A percentile compares a stretch with the other conserved stretches of the same genome.
Evolutionary conservation across 2,329 filamentous ascomycete genomes (phyloP).

Genomic region (Tolypocladium ophioglossoides): DNA sequence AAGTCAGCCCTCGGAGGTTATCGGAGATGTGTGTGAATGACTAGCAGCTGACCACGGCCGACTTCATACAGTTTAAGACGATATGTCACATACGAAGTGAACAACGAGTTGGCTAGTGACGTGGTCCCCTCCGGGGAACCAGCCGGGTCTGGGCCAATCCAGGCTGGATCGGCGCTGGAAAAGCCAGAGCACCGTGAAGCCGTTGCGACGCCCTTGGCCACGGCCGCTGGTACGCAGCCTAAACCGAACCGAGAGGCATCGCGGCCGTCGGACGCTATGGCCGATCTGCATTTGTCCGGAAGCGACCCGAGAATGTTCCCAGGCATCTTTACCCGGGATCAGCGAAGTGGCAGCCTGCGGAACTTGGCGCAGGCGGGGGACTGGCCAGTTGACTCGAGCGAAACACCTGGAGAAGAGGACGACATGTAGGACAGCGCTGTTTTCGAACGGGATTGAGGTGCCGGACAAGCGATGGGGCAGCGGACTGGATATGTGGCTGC

Average conservation of each 20-base stretch:
- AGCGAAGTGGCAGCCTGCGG: conserved; percentile 29
- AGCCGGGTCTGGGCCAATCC: neutral
- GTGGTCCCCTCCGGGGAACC: conserved; percentile 3
- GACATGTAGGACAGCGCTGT: neutral
- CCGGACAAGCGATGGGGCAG: neutral
- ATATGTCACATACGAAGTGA: conserved; percentile 27
- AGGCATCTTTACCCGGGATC: conserved; percentile 49
- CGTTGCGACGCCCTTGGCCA: neutral
- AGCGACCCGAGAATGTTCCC: conserved; percentile 63
- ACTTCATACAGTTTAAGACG: conserved; percentile 25
- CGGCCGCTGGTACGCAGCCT: neutral
- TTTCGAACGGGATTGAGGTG: neutral
- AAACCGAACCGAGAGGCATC: conserved; percentile 19
- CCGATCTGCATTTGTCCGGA: conserved; percentile 39
- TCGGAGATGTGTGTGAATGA: neutral
- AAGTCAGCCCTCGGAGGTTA: conserved; percentile 23
- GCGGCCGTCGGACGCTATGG: conserved; percentile 26
- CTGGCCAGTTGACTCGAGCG: conserved; percentile 9
- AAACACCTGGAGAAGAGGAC: conserved; percentile 7
- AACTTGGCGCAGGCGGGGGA: conserved; percentile 16
- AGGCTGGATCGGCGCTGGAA: neutral
- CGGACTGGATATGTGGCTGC: neutral
- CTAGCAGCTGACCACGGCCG: neutral
- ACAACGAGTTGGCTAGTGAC: conserved; percentile 9
- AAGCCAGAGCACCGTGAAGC: neutral